Conservation (phyloP, 1,284 basidiomycete species). For the Sparassis latifolia region DNA sequence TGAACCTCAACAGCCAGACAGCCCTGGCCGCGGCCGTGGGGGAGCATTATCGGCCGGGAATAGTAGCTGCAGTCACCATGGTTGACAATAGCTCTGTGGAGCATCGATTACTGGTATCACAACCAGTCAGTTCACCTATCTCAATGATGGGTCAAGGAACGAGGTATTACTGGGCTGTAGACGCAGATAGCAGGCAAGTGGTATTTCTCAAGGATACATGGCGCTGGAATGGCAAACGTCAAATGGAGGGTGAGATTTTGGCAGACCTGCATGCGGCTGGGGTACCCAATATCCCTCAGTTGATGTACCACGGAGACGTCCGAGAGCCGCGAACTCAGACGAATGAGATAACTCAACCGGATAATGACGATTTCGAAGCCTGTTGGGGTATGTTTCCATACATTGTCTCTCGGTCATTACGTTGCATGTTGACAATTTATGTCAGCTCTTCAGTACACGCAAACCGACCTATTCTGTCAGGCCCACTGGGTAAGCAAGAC, state of each 20-base stretch:
- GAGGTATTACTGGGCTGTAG: slow-evolving; percentile 11
- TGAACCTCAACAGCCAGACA: not conserved
- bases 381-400: too few relatives aligned
- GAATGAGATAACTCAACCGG: not conserved
- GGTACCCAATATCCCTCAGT: slow-evolving; percentile 6
- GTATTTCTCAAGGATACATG: slow-evolving; percentile 11
- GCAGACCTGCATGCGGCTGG: not conserved
- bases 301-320: slow-evolving; percentile 8
- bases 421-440: not conserved
- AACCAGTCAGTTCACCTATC: slow-evolving; percentile 2
- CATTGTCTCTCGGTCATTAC: not conserved
- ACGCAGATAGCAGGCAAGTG: not conserved
- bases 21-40: not conserved
- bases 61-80: not conserved
- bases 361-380: too few relatives aligned
- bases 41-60: not conserved
- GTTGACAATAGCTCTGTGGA: not conserved
- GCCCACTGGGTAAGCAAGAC: too few relatives aligned
- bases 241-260: slow-evolving; percentile 8
- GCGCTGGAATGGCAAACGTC: not conserved
- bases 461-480: not conserved
- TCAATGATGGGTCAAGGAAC: slow-evolving; percentile 5
- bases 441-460: not conserved
- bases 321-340: not conserved
- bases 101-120: slow-evolving; percentile 4